Base-by-base conservation (phyloP, 768 basidiomycete genomes). In the Lactarius tabidus region DNA sequence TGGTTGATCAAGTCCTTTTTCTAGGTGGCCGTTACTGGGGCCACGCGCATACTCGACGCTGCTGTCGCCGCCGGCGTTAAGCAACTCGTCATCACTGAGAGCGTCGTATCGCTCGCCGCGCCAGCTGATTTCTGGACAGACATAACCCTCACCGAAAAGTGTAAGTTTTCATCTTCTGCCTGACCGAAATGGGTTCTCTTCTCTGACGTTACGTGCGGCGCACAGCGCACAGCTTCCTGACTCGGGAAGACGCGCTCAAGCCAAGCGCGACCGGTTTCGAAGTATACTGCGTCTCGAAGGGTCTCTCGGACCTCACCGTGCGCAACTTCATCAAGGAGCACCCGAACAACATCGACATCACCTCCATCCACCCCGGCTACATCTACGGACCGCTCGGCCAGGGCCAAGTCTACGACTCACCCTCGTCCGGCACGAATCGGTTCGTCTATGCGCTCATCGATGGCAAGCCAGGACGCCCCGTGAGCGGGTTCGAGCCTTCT, bases 271-370 rank as follows among this genome's bases (percentile, higher is more conserved):
- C 66, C 20, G 63, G 69, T 17, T 57, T 74, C 45, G 71, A 76
- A 41, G 71, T 71, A 18, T 83, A 81, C 65, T 54, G 64, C 8
- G 75, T 75, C 15, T 74, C 79, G 15, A 81, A 81, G 68, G 74
- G 70, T 1, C 63, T 74, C 14, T 69, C 75, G 3, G 75, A 75
- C 61, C 62, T 20, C 6, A 69, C 71, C 3, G 70, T 68, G 8
- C 71, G 72, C 69, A 60, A 68, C 23, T 75, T 73, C 60, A 71
- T 69, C 3, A 66, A 62, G 3, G 60, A 69, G n/a, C 73, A 76
- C 60, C 69, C 69, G n/a, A n/a, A n/a, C 7, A 66, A 71, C 1
- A 3, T 73, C 14, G 74, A 75, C 62, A 20, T 75, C 15, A 69
- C 73, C 3, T 65, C 73, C 17, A 67, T 76, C 56, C 71, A 74